Evolutionary conservation across 371 early-diverging fungal genomes (phyloP).

Genomic region (Syncephalastrum monosporum): DNA sequence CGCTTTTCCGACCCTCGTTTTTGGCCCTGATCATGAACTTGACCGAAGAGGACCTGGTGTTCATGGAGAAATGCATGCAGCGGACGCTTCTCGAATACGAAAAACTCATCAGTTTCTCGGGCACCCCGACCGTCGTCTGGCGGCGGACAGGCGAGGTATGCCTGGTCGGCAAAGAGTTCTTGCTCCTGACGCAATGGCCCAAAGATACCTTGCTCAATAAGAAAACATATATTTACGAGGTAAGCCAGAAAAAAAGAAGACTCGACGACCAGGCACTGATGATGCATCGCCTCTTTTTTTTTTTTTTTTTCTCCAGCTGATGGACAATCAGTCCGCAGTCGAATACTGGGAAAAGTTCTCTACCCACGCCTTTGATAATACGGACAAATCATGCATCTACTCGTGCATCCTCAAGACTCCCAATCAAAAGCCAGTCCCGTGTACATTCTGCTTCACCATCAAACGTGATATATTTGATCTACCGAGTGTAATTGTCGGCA

Average conservation of each 20-base stretch:
- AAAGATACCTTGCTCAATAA: conserved; percentile 71
- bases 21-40: conserved; percentile 88
- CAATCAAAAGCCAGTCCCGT: conserved; percentile 65
- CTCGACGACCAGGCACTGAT: conserved; percentile 1
- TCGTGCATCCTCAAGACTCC: conserved; percentile 74
- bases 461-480: conserved; percentile 90
- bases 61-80: conserved; percentile 89
- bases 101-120: conserved; percentile 86
- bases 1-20: conserved; percentile 86
- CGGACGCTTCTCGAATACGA: conserved; percentile 87
- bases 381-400: conserved; percentile 77
- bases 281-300: conserved; percentile 12
- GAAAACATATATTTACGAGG: conserved; percentile 80
- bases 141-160: conserved; percentile 90
- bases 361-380: conserved; percentile 87
- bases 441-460: conserved; percentile 90
- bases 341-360: conserved; percentile 93
- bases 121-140: conserved; percentile 96
- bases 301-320: conserved; percentile 54
- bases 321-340: conserved; percentile 87
- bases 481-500: conserved; percentile 84
- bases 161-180: conserved; percentile 90
- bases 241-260: conserved; percentile 11
- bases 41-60: conserved; percentile 85
- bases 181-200: conserved; percentile 84